Base-by-base conservation (phyloP, 1,284 basidiomycete species). In the Apiotrichum siamense region DNA sequence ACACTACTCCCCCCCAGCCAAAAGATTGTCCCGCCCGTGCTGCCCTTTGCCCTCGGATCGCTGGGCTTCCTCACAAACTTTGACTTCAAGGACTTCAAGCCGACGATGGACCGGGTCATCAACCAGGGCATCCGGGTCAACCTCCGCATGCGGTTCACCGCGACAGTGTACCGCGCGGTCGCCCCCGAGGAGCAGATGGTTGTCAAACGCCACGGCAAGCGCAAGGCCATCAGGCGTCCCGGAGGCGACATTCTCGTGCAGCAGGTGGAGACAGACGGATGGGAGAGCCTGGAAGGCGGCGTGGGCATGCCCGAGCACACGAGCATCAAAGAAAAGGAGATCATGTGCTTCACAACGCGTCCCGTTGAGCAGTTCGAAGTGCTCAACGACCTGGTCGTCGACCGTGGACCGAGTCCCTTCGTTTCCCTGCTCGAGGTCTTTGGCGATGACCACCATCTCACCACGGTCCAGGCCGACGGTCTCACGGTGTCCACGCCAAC, bases 361-460 rank as follows among this genome's bases (percentile, higher is more conserved):
- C 88, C 96, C 0, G 90, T 87, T 33, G 96, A 98, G 77, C 91
- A 88, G 54, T 98, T 99, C 64, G 94, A 99, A 75, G 91, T 99
- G 23, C 75, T 99, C 58, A 99, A 99, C 64, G 96, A 99, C 72
- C 79, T 99, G 26, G 96, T 98, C 17, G 93, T 99, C 29, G 96
- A 99, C 70, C 83, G 96, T 49, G 96, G 96, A 11, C 96, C 96
- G 21, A 97, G 91, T 71, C 96, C 96, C 5, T 99, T 93, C 73
- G 93, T 99, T 68, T 93, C 88, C 65, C 78, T 93, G 65, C 77
- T 99, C 52, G 96, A 99, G 74, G 79, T 99, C 15, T 99, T 98
- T 65, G 94, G 94, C 91, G 96, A 99, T 66, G 94, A 99, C 63
- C 90, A 97, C 71, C 96, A 98, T 76, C 85, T 99, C 81, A 99